phyloP scores from a whole-genome alignment of 768 basidiomycete species.

The Suillus bovinus region DNA sequence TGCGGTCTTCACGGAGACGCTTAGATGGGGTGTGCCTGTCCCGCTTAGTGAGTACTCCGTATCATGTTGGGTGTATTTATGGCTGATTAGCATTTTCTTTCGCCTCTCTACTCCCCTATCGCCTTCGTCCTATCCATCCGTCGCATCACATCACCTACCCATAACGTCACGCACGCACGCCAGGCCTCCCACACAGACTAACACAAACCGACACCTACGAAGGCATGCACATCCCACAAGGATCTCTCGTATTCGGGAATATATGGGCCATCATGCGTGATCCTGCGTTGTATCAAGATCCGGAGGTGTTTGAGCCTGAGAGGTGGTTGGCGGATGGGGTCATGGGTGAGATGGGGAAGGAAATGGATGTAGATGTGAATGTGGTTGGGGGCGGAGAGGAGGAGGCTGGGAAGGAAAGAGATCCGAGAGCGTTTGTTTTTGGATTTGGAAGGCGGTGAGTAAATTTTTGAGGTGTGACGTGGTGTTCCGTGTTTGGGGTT shows the following conservation, averaged over 20 bases:
- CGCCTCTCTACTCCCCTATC: too few species aligned
- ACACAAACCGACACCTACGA: conserved; percentile 67
- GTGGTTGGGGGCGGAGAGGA: neutral
- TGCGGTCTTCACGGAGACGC: conserved; percentile 53
- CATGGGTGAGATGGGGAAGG: neutral
- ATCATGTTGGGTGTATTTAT: too few species aligned
- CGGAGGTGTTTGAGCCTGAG: neutral
- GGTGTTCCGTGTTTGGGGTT: neutral
- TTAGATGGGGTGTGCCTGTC: conserved; percentile 58
- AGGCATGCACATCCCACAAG: conserved; percentile 60
- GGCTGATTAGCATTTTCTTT: neutral
- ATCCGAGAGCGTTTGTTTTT: conserved; percentile 35
- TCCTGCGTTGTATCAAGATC: conserved; percentile 42
- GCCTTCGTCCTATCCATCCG: too few species aligned
- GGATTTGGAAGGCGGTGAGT: conserved; percentile 1
- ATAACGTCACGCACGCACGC: neutral
- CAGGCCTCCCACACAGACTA: conserved; percentile 64
- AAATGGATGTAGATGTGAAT: neutral
- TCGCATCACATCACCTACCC: neutral
- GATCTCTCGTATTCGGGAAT: conserved; percentile 65
- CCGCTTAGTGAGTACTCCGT: conserved; percentile 47
- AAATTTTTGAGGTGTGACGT: neutral
- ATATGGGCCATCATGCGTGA: conserved; percentile 55
- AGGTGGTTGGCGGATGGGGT: neutral
- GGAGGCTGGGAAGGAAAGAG: neutral